These are phyloP conservation scores for Talaromyces wortmannii DNA, from an alignment of 495 filamentous ascomycete species.

Conservation along the genomic window DNA sequence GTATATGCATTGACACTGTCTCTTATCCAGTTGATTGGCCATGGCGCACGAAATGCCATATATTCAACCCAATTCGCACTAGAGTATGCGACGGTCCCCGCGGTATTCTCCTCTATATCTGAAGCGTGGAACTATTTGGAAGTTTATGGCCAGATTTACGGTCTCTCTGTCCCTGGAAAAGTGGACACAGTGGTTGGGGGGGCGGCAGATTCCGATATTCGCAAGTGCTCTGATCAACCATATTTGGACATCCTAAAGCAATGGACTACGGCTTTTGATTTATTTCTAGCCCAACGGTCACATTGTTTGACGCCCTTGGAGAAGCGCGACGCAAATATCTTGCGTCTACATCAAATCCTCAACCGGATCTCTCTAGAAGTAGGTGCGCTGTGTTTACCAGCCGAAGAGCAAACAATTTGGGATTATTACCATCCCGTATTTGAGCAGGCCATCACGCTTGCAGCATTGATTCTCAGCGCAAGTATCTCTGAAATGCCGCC, in stretches of 20 bases:
- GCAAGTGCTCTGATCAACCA: not conserved
- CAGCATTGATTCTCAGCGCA: conserved; percentile 8
- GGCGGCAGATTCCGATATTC: not conserved
- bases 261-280: conserved; percentile 1
- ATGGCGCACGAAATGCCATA: not conserved
- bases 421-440: not conserved
- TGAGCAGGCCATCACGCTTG: conserved; percentile 11
- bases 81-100: not conserved
- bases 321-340: not conserved
- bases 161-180: not conserved
- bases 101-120: not conserved
- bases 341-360: conserved; percentile 1
- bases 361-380: not conserved
- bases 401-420: conserved; percentile 1
- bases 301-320: not conserved
- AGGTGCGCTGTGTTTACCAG: not conserved
- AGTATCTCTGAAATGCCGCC: not conserved
- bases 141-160: not conserved
- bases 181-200: not conserved
- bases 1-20: not conserved
- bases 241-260: not conserved
- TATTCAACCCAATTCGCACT: not conserved
- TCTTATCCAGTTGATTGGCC: not conserved
- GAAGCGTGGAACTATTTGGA: not conserved
- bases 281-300: not conserved